Base-by-base conservation (phyloP, 164 flowering plant species). In the Echeveria elegans region DNA sequence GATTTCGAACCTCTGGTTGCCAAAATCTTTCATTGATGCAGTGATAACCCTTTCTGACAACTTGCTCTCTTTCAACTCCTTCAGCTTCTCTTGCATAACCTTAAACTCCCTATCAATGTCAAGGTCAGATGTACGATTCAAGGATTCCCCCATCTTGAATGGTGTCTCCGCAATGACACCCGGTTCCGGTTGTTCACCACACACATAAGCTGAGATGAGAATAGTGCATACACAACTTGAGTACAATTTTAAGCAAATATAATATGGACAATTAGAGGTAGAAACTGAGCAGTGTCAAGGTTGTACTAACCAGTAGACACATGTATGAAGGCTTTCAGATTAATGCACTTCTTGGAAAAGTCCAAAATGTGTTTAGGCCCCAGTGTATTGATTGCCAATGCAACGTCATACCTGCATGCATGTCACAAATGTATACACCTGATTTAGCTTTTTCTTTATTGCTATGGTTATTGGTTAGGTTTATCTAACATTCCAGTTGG, bases 321-420 rank as follows among this genome's bases (percentile, higher is more conserved):
- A 60, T 86, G 86, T 37, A 86, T 65, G 50, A 84, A 74, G 67
- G 83, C 65, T 71, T 86, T 72, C 34, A 83, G 19, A 30, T 82
- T 82, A 18, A 6, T 68, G 74, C 95, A 88, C 63, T 76, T 79
- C 74, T 85, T 82, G 18, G 89, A 80, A 56, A 88, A 85, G 68
- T 79, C 74, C 60, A 86, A 37, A 23, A 86, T 81, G 69, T 82
- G 73, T 36, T 61, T 72, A 8, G 87, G 82, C 60, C 91, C 95
- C 43, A 76, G 0, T 14, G 88, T 75, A 50, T 88, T 89, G 68
- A 76, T 72, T 3, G 70, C 78, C n/a, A 89, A 53, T 23, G 92
- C 77, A 14, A 77, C 78, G 75, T 89, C 90, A 67, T 87, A 87
- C 63, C 90, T 85, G 29, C 34, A 67, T 85, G 29, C 34, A 67